Conservation (phyloP, 2,329 filamentous ascomycete species). For the Xylariaceae sp. region DNA sequence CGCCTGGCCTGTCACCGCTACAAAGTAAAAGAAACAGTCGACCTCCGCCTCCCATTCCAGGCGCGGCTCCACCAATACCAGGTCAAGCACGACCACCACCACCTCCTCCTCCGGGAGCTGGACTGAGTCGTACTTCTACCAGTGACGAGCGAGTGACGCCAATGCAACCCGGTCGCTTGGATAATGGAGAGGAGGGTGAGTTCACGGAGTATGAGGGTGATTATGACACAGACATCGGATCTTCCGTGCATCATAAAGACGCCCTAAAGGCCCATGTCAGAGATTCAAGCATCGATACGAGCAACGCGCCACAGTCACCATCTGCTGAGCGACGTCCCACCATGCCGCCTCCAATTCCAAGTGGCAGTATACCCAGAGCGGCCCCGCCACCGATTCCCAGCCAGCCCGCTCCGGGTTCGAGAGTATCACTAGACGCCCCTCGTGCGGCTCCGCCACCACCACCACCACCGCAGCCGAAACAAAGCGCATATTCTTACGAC, state of each 20-base stretch:
- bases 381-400: slow-evolving; percentile 64
- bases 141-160: slow-evolving; percentile 50
- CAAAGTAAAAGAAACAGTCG: slow-evolving; percentile 56
- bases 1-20: slow-evolving; percentile 35
- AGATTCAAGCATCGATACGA: slow-evolving; percentile 74
- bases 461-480: slow-evolving; percentile 11
- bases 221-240: slow-evolving; percentile 95
- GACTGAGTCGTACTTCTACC: slow-evolving; percentile 57
- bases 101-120: slow-evolving; percentile 58
- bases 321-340: slow-evolving; percentile 42
- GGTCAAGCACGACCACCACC: slow-evolving; percentile 62
- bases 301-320: slow-evolving; percentile 59
- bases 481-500: slow-evolving; percentile 31
- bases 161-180: slow-evolving; percentile 39
- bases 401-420: slow-evolving; percentile 50
- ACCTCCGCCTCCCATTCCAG: slow-evolving; percentile 60
- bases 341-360: slow-evolving; percentile 56
- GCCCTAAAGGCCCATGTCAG: slow-evolving; percentile 79
- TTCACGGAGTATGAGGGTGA: slow-evolving; percentile 95
- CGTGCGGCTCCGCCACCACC: slow-evolving; percentile 45
- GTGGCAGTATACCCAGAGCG: slow-evolving; percentile 53
- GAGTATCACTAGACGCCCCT: slow-evolving; percentile 69
- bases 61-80: slow-evolving; percentile 46
- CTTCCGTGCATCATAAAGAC: slow-evolving; percentile 91
- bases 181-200: slow-evolving; percentile 69